Evolutionary conservation across 805 yeast species (phyloP).

Genomic region (Candida maris): DNA sequence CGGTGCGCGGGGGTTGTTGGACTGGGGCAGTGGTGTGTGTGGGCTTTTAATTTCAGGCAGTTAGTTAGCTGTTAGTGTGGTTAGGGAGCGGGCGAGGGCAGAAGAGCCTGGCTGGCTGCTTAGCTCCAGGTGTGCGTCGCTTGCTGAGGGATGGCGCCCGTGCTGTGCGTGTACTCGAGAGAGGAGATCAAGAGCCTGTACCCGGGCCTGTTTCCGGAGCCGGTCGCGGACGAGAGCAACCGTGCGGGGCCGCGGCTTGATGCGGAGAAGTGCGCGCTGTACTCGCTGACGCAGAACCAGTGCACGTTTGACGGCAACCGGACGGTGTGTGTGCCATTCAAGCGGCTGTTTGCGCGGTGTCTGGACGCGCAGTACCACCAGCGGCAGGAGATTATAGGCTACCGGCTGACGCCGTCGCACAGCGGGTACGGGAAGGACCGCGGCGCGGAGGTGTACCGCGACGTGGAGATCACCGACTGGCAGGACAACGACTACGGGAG

Average conservation of each 20-base stretch:
- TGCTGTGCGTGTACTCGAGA: constrained; percentile 41
- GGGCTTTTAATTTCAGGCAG: too few relatives aligned
- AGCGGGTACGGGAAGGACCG: constrained; percentile 9
- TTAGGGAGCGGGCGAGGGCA: too few relatives aligned
- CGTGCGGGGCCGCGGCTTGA: constrained; percentile 5
- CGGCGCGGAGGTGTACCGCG: constrained; percentile 18
- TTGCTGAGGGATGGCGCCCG: constrained; percentile 59
- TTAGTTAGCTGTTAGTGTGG: too few relatives aligned
- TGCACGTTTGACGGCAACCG: constrained; percentile 43
- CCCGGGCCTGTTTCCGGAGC: constrained; percentile 24
- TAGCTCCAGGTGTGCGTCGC: too few relatives aligned
- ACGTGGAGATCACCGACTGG: constrained; percentile 37
- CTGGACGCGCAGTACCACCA: constrained; percentile 21
- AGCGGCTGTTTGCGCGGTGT: constrained; percentile 44
- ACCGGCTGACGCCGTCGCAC: constrained; percentile 26
- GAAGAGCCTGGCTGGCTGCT: too few relatives aligned
- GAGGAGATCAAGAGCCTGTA: constrained; percentile 33
- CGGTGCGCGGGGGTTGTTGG: too few relatives aligned
- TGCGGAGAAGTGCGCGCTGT: constrained; percentile 27
- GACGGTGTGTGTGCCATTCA: constrained; percentile 46
- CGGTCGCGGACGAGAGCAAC: constrained; percentile 10
- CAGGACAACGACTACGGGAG: constrained; percentile 32
- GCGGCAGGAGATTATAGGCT: constrained; percentile 27
- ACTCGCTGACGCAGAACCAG: constrained; percentile 43
- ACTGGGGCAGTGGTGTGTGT: too few relatives aligned